Percentiles rank a stretch among this genome's conserved stretches.
Conservation (phyloP, 225 moss, liverwort and hornwort genomes). For the Marchantia paleacea region DNA sequence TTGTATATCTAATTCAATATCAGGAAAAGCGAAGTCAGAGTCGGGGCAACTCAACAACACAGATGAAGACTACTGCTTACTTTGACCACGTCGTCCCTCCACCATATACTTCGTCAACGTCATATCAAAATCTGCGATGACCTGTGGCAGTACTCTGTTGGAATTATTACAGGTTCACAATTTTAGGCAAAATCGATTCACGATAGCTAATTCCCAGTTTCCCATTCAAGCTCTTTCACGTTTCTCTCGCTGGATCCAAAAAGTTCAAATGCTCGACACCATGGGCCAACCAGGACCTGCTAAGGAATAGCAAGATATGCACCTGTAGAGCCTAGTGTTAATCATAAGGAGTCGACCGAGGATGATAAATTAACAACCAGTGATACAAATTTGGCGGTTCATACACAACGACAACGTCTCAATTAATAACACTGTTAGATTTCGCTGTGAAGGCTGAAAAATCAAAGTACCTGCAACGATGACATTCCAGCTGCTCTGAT, state of each 20-base stretch:
- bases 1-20: not conserved
- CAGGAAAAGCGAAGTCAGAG: not conserved
- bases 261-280: too few species aligned
- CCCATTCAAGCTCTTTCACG: too few species aligned
- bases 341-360: too few species aligned
- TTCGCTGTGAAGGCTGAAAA: not conserved
- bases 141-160: conserved; percentile 37
- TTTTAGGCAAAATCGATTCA: not conserved
- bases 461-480: conserved; percentile 53
- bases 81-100: conserved; percentile 71
- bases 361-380: too few species aligned
- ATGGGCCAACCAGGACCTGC: too few species aligned
- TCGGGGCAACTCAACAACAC: not conserved
- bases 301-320: too few species aligned
- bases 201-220: not conserved
- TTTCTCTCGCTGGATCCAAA: not conserved
- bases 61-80: conserved; percentile 34
- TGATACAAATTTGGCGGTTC: too few species aligned
- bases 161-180: not conserved
- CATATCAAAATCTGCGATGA: conserved; percentile 85
- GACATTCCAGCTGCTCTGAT: conserved; percentile 63
- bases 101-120: conserved; percentile 74
- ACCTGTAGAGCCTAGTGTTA: too few species aligned
- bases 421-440: not conserved
- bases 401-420: not conserved